phyloP scores from a whole-genome alignment of 2,329 filamentous ascomycete genomes.

The Thielaviopsis cerberus region DNA sequence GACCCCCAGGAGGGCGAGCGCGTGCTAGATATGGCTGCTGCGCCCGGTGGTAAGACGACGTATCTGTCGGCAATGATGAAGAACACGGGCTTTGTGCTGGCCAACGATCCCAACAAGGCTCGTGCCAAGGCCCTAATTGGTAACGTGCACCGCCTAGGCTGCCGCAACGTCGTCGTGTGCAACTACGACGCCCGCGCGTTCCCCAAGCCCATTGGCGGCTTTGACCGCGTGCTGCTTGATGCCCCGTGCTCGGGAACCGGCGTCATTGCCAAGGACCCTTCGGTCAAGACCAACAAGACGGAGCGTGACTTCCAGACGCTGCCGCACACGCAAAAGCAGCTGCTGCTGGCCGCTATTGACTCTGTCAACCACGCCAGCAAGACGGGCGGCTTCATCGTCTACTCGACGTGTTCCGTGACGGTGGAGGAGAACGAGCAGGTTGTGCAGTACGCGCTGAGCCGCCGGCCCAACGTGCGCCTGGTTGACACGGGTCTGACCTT shows the following conservation, averaged over 20 bases:
- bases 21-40: constrained; percentile 82
- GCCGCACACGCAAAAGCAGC: constrained; percentile 85
- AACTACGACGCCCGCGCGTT: constrained; percentile 91
- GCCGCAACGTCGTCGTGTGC: constrained; percentile 85
- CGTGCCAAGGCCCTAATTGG: constrained; percentile 94
- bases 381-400: constrained; percentile 86
- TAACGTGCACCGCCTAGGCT: constrained; percentile 88
- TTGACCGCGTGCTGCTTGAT: constrained; percentile 85
- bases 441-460: constrained; percentile 79
- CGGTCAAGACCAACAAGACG: constrained; percentile 96
- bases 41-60: constrained; percentile 89
- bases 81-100: constrained; percentile 88
- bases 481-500: constrained; percentile 83
- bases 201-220: constrained; percentile 83
- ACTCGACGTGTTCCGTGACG: constrained; percentile 89
- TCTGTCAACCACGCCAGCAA: constrained; percentile 81
- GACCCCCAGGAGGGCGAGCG: constrained; percentile 86
- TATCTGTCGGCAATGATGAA: constrained; percentile 91
- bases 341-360: constrained; percentile 83
- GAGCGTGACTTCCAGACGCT: constrained; percentile 86
- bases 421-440: constrained; percentile 82
- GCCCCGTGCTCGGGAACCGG: constrained; percentile 92
- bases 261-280: constrained; percentile 91
- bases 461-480: constrained; percentile 81
- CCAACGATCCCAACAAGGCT: constrained; percentile 87